Evolutionary conservation across 2,329 filamentous ascomycete species (phyloP).

Genomic region (Leptodontidium sp.): DNA sequence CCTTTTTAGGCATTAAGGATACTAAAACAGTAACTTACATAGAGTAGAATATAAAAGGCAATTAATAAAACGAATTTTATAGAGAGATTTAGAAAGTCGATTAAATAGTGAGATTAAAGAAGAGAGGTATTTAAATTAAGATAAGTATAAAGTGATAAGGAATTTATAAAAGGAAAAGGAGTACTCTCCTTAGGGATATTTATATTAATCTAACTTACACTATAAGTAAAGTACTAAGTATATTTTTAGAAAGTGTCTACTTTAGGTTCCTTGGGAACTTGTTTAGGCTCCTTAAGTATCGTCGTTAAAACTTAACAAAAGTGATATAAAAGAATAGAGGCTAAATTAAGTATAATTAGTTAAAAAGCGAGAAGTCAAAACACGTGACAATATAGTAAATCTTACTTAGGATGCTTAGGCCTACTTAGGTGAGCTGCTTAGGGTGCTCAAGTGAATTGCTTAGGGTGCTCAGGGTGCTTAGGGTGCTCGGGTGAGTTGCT

Average conservation of each 20-base stretch:
- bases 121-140: conserved; percentile 18
- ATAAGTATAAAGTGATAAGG: conserved; percentile 23
- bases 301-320: too few species aligned
- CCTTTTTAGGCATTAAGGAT: conserved; percentile 29
- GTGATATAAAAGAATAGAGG: too few species aligned
- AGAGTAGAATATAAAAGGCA: too few species aligned
- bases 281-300: too few species aligned
- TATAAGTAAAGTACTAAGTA: conserved; percentile 18
- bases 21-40: conserved; percentile 29
- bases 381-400: too few species aligned
- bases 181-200: conserved; percentile 20
- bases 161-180: conserved; percentile 27
- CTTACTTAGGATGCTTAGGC: conserved; percentile 23
- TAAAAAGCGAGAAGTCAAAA: too few species aligned
- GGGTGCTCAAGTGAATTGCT: too few species aligned
- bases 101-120: conserved; percentile 24
- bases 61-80: conserved; percentile 27
- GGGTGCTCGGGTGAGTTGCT: background rate
- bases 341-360: too few species aligned
- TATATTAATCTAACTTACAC: conserved; percentile 22
- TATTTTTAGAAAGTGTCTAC: conserved; percentile 11
- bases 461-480: conserved; percentile 10
- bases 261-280: too few species aligned
- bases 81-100: conserved; percentile 22
- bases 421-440: conserved; percentile 18